Percentiles rank a stretch among this genome's conserved stretches.
phyloP scores from a whole-genome alignment of 352 stramenopile species.

The Phytopythium chamaehyphon region DNA sequence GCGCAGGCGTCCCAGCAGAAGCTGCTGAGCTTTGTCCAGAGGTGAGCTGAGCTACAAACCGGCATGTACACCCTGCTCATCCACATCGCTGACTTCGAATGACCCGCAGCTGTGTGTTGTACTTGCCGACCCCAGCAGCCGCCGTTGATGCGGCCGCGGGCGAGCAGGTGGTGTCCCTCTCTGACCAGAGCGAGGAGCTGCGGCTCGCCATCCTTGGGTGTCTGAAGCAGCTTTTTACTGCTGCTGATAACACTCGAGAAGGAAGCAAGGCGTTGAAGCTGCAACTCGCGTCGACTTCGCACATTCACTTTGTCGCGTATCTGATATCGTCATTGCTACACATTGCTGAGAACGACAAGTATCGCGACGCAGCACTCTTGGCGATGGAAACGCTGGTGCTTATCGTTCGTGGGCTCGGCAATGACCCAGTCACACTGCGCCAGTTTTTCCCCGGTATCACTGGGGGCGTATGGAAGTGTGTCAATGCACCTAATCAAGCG shows the following conservation, averaged over 20 bases:
- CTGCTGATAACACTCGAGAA: background rate
- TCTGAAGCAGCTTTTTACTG: slow-evolving; percentile 31
- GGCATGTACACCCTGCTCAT: no score
- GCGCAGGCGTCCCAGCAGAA: slow-evolving; percentile 10
- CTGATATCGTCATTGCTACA: slow-evolving; percentile 55
- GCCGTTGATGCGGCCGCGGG: slow-evolving; percentile 3
- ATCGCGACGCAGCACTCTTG: slow-evolving; percentile 29
- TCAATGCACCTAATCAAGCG: slow-evolving; percentile 59
- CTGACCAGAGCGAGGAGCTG: slow-evolving; percentile 54
- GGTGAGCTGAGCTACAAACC: slow-evolving; percentile 3
- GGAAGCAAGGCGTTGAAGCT: slow-evolving; percentile 1
- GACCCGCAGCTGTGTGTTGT: slow-evolving; percentile 35
- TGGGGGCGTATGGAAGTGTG: slow-evolving; percentile 55
- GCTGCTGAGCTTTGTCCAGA: slow-evolving; percentile 49
- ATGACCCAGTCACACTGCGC: slow-evolving; percentile 29
- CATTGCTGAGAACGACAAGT: slow-evolving; percentile 47
- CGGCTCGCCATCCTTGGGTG: slow-evolving; percentile 41
- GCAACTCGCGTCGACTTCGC: slow-evolving; percentile 22
- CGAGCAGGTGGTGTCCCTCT: background rate
- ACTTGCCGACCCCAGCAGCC: slow-evolving; percentile 39
- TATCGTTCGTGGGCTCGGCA: slow-evolving; percentile 32
- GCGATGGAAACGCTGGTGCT: slow-evolving; percentile 37
- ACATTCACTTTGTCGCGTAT: slow-evolving; percentile 71
- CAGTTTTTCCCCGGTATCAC: slow-evolving; percentile 73
- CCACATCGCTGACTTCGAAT: background rate